A percentile compares a stretch with the other conserved stretches of the same genome.
Conservation (phyloP, 345 rosid genomes). For the Noccaea bulbosa region DNA sequence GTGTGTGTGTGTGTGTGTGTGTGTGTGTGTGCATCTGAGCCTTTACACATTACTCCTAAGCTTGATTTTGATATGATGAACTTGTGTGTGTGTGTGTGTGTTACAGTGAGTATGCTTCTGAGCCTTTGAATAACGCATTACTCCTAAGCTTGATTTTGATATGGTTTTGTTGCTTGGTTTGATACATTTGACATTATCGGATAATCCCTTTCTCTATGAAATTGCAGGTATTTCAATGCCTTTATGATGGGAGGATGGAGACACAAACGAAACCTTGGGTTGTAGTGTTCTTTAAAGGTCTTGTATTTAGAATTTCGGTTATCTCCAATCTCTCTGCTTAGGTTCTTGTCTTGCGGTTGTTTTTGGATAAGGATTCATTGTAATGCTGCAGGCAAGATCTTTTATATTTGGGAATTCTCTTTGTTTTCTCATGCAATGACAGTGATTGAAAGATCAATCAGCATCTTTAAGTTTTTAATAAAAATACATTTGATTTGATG, state of each 20-base stretch:
- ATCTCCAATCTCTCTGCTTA: conserved; percentile 17
- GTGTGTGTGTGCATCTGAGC: conserved; percentile 3
- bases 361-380: conserved; percentile 9
- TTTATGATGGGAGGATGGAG: conserved; percentile 35
- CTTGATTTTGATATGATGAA: not conserved
- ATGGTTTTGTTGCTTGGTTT: not conserved
- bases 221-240: conserved; percentile 42
- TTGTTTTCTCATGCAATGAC: not conserved
- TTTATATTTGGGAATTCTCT: conserved; percentile 13
- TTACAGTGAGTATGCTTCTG: conserved; percentile 6
- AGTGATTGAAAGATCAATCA: conserved; percentile 8
- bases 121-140: not conserved
- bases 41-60: not conserved
- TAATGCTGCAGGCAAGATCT: conserved; percentile 27
- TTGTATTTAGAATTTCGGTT: conserved; percentile 17
- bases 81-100: not conserved
- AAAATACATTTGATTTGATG: conserved; percentile 15
- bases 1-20: not conserved
- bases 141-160: not conserved
- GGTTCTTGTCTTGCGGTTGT: conserved; percentile 26
- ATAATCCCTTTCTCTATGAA: not conserved
- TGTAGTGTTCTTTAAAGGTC: not conserved
- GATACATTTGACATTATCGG: conserved; percentile 30
- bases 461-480: not conserved
- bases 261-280: not conserved